Conservation (phyloP, 805 yeast species). For the Candida sakaeoensis region DNA sequence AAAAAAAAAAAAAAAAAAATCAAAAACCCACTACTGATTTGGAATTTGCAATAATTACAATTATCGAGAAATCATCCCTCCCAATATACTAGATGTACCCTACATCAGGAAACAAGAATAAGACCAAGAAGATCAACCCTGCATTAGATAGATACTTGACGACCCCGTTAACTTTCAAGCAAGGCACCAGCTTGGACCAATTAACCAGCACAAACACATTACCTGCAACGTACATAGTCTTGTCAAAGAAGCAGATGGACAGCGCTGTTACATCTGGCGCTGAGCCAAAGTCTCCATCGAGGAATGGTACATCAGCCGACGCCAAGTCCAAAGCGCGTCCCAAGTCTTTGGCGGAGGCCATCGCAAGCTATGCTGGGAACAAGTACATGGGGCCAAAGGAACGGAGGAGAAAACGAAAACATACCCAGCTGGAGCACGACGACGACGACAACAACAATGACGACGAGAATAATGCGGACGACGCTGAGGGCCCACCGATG, state of each 20-base stretch:
- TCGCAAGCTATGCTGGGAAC: constrained; percentile 46
- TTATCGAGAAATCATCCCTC: background rate
- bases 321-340: constrained; percentile 23
- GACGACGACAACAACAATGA: constrained; percentile 13
- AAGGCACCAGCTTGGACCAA: constrained; percentile 35
- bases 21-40: background rate
- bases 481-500: constrained; percentile 1
- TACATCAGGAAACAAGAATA: background rate
- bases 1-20: constrained; percentile 1
- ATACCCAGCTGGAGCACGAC: constrained; percentile 20
- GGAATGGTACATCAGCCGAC: background rate
- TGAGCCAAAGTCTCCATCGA: too few species aligned
- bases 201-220: background rate
- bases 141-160: constrained; percentile 58
- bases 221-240: constrained; percentile 38
- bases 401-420: constrained; percentile 20
- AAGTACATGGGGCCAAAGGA: constrained; percentile 16
- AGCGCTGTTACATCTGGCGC: background rate
- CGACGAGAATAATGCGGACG: constrained; percentile 17
- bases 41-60: constrained; percentile 5
- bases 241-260: constrained; percentile 14
- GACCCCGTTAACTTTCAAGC: constrained; percentile 59
- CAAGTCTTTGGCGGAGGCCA: constrained; percentile 54
- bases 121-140: constrained; percentile 34
- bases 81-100: background rate